Base-by-base conservation (phyloP, 352 stramenopile species). In the Peronospora belbahrii region DNA sequence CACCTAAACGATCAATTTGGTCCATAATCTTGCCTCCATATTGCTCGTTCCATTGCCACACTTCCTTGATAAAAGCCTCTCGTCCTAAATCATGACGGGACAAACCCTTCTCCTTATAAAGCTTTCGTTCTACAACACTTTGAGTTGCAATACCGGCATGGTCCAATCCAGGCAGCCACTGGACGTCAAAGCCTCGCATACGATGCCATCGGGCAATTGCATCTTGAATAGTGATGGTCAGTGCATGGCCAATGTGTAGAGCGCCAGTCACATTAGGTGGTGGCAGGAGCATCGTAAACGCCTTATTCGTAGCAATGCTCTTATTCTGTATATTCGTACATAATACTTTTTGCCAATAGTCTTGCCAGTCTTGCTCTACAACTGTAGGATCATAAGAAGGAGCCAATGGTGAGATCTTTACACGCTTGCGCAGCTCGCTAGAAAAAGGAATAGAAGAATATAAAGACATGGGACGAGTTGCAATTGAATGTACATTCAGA, bases 141-240 rank as follows among this genome's bases (percentile, higher is more conserved):
- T 88, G 97, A 15, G 97, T 99, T 6, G 97, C 97, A 62, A 99
- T 99, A 18, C 97, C 97, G 2, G 97, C 97, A 62, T 99, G 97
- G 66, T 99, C 97, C 5, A 96, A 86, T 42, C 93, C 93, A 5
- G 94, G 94, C 35, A 99, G 79, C 89, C 97, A 99, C 13, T 97
- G 74, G 19, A 97, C 97, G 17, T 95, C 76, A 62, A 97, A 93
- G 50, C 97, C 97, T 37, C 85, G 84, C 97, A 99, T 99, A 37
- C 95, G 84, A 71, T 99, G 95, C 94, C 95, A 99, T 48, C 70
- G 81, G 19, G 88, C 93, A 17, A 99, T 76, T 5, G 91, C 87
- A 76, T 99, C 96, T 74, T 99, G 89, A 56, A 99, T 97, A 13
- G 96, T 95, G 32, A 88, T 64, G 3, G 95, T 99, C 31, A 99